Percentiles rank a stretch among this genome's conserved stretches.
Evolutionary conservation across 192 early-diverging fungal species (phyloP).

Genomic region (Phlyctochytrium planicorne): DNA sequence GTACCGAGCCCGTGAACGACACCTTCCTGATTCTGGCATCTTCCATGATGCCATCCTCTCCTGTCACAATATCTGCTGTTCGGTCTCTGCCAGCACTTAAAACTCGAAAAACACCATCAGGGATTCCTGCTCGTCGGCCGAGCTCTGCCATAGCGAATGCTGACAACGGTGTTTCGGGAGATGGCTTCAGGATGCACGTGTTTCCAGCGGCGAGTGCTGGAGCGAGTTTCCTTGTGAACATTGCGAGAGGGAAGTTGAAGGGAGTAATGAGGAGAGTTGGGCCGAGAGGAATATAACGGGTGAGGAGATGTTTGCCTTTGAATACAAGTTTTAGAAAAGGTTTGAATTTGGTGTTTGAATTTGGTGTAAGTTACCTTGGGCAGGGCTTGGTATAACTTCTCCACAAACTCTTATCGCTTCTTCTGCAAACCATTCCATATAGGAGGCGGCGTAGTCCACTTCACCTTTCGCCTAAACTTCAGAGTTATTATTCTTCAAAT

Average conservation of each 20-base stretch:
- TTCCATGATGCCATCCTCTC: slow-evolving; percentile 49
- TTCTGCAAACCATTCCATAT: slow-evolving; percentile 83
- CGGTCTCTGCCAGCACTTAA: slow-evolving; percentile 53
- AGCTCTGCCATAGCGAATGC: slow-evolving; percentile 36
- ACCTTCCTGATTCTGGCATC: slow-evolving; percentile 57
- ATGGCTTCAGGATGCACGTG: slow-evolving; percentile 70
- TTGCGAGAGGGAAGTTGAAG: slow-evolving; percentile 82
- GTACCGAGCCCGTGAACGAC: slow-evolving; percentile 76
- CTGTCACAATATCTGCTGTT: slow-evolving; percentile 54
- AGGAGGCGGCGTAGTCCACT: slow-evolving; percentile 62
- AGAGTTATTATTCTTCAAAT: slow-evolving; percentile 5
- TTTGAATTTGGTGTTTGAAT: background rate
- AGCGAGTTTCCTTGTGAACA: slow-evolving; percentile 74
- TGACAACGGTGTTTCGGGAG: slow-evolving; percentile 38
- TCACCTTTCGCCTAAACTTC: slow-evolving; percentile 42
- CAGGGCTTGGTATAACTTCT: slow-evolving; percentile 69
- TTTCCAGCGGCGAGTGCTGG: slow-evolving; percentile 79
- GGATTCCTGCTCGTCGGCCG: slow-evolving; percentile 46
- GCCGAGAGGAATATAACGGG: slow-evolving; percentile 78
- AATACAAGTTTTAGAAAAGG: background rate
- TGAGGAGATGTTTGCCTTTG: slow-evolving; percentile 51
- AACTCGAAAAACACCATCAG: slow-evolving; percentile 69
- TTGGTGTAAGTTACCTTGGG: slow-evolving; percentile 12
- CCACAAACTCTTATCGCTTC: slow-evolving; percentile 79
- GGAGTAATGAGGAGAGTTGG: slow-evolving; percentile 39